Evolutionary conservation across 805 yeast genomes (phyloP).

Genomic region (Phaffomyces antillensis): DNA sequence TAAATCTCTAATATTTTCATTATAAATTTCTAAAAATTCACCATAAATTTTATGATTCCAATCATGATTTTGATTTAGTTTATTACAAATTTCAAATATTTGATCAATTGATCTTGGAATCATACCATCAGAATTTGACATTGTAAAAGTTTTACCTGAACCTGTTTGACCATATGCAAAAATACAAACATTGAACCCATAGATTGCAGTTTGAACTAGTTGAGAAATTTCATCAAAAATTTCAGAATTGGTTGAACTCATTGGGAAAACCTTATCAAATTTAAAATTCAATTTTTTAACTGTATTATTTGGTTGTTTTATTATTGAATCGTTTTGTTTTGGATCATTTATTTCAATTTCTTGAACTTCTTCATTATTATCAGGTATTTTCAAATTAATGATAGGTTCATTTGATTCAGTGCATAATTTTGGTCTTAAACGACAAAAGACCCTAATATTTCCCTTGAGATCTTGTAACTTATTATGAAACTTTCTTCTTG

Average conservation of each 20-base stretch:
- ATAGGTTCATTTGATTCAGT: constrained; percentile 19
- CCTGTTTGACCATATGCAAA: constrained; percentile 98
- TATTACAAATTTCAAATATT: constrained; percentile 52
- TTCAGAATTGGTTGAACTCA: constrained; percentile 44
- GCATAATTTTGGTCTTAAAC: constrained; percentile 58
- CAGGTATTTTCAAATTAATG: constrained; percentile 27
- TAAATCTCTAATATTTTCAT: constrained; percentile 72
- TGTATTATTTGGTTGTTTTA: neutral
- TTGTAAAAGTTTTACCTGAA: constrained; percentile 89
- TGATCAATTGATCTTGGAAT: constrained; percentile 69
- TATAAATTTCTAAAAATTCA: constrained; percentile 84
- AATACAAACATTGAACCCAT: constrained; percentile 88
- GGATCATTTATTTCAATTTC: constrained; percentile 17
- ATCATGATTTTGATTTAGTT: constrained; percentile 39
- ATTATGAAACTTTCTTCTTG: constrained; percentile 62
- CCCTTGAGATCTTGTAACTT: constrained; percentile 82
- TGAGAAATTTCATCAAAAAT: constrained; percentile 84
- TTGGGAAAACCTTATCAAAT: constrained; percentile 74
- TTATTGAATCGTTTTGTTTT: neutral
- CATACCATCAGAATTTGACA: constrained; percentile 75
- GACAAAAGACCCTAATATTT: constrained; percentile 83
- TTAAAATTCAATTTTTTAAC: constrained; percentile 34
- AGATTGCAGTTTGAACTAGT: constrained; percentile 74
- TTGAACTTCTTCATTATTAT: constrained; percentile 22
- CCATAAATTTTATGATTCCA: constrained; percentile 62